Base-by-base conservation (phyloP, 2,329 filamentous ascomycete species). In the Stachybotrys chartarum region DNA sequence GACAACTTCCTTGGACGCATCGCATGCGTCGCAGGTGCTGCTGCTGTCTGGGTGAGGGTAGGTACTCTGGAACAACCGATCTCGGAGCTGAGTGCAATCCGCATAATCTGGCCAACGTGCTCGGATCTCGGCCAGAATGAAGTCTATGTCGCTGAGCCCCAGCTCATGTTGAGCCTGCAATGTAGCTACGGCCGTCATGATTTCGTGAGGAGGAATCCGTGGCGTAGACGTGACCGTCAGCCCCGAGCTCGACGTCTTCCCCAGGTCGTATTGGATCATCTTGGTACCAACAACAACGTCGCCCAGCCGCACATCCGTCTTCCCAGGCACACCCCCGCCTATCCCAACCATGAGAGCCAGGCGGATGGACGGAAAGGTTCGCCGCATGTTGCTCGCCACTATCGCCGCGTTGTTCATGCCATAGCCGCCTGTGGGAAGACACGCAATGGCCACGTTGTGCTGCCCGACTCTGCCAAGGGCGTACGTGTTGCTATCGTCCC, bases 251-350 rank as follows among this genome's bases (percentile, higher is more conserved):
- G 48, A 30, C 1, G 50, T 51, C 50, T 51, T 35, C 7, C 50
- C 50, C 7, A 51, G 17, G n/a, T 51, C 50, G n/a, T 51, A 51
- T 30, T 51, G 50, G 31, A 35, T 35, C 14, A 51, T 12, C n/a
- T 35, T 42, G 45, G 50, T 35, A 7, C 50, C 31, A 39, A 51
- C 50, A 10, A 51, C 50, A n/a, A 51, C 50, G 62, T 63, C 64
- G 63, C 66, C 50, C 63, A 64, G 44, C 64, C 57, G 17, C 58
- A 62, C 2, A 59, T 35, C 3, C 54, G 50, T 7, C n/a, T 42
- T 3, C 3, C 18, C 14, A 10, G 61, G 61, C 5, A 52, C 57
- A 1, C 61, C 61, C 17, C 61, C 61, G 3, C 59, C 61, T 31
- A 63, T 58, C 0, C 59, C 60, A 1, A 64, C 61, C 53, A 67